A percentile compares a stretch with the other conserved stretches of the same genome.
Evolutionary conservation across 768 basidiomycete species (phyloP).

Genomic region (Strobilomyces confusus): DNA sequence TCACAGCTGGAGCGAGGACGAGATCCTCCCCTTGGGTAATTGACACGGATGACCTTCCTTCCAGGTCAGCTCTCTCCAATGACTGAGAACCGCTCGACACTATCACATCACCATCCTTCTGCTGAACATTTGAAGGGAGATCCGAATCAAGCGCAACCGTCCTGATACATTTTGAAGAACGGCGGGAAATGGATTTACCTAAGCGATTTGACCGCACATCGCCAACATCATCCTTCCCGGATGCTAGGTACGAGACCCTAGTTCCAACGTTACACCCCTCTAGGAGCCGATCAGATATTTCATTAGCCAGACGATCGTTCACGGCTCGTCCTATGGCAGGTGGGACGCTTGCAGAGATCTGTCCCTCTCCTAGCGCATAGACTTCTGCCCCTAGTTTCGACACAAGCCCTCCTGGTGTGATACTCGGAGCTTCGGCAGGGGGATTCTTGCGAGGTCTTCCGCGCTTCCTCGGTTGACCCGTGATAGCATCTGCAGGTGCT

Average conservation of each 20-base stretch:
- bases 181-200: not conserved
- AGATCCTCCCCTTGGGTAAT: not conserved
- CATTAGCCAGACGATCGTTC: not conserved
- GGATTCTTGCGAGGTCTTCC: slow-evolving; percentile 33
- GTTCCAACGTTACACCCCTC: not conserved
- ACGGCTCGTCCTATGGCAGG: not conserved
- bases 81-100: not conserved
- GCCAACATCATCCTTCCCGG: not conserved
- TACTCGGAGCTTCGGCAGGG: not conserved
- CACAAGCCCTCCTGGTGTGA: slow-evolving; percentile 5
- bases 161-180: slow-evolving; percentile 5
- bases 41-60: not conserved
- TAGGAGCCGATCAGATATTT: not conserved
- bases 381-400: not conserved
- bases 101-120: not conserved
- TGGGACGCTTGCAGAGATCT: not conserved
- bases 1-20: not conserved
- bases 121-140: not conserved
- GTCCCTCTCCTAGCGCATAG: not conserved
- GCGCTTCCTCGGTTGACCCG: slow-evolving; percentile 30
- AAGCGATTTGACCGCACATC: not conserved
- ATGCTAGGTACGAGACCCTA: not conserved
- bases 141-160: not conserved
- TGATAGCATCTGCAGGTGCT: slow-evolving; percentile 2
- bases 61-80: not conserved